phyloP scores from a whole-genome alignment of 2,329 filamentous ascomycete genomes.

The Trichoderma sp. region DNA sequence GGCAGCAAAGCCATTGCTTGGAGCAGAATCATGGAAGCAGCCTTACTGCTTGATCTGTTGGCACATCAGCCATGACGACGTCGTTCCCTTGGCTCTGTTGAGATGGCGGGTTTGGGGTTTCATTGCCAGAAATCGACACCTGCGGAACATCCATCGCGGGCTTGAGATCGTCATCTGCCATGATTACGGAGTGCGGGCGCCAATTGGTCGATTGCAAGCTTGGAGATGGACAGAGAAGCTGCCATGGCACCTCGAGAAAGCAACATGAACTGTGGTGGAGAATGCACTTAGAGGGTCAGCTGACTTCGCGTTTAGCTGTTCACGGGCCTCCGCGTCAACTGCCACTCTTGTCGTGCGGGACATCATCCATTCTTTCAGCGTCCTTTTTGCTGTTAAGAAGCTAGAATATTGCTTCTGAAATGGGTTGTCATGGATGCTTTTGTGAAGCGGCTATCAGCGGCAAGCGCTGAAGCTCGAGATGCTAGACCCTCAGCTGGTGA shows the following conservation, averaged over 20 bases:
- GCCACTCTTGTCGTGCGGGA: conserved; percentile 5
- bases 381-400: neutral
- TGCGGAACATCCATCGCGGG: conserved; percentile 23
- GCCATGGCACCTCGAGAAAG: neutral
- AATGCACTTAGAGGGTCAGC: conserved; percentile 30
- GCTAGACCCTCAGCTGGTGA: neutral
- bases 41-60: conserved; percentile 41
- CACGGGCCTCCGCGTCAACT: conserved; percentile 18
- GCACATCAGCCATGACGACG: conserved; percentile 44
- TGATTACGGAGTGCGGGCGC: conserved; percentile 18
- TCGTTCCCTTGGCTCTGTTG: conserved; percentile 30
- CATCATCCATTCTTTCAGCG: neutral
- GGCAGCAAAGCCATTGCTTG: neutral
- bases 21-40: neutral
- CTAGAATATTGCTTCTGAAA: conserved; percentile 1
- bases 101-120: conserved; percentile 23
- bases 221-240: neutral
- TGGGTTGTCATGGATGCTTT: conserved; percentile 38
- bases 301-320: conserved; percentile 37
- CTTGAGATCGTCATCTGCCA: conserved; percentile 32
- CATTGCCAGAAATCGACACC: conserved; percentile 24
- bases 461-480: conserved; percentile 6
- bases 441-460: conserved; percentile 31
- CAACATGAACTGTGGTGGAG: neutral
- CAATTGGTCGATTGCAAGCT: neutral